Evolutionary conservation across 1,284 basidiomycete species (phyloP).

Genomic region (Sporisorium scitamineum): DNA sequence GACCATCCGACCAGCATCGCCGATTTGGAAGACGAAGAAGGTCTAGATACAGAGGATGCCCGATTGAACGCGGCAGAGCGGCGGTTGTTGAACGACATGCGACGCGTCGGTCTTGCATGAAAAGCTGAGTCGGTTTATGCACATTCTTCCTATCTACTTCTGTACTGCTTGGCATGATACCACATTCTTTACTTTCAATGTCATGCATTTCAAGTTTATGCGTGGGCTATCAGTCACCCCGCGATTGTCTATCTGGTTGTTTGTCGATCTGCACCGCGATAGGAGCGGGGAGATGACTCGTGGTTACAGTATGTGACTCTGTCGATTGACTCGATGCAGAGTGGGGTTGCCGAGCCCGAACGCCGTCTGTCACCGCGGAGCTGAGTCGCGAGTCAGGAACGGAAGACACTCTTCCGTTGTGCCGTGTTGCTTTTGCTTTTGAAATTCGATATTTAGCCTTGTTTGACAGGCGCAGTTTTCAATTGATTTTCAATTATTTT

Average conservation of each 20-base stretch:
- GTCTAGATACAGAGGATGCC: conserved; percentile 36
- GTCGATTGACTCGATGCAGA: conserved; percentile 3
- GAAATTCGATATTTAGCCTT: too few relatives aligned
- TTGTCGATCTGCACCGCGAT: background rate
- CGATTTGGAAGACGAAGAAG: conserved; percentile 47
- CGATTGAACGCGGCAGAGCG: conserved; percentile 43
- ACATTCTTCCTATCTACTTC: background rate
- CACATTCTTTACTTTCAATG: background rate
- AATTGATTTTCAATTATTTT: too few relatives aligned
- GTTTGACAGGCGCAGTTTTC: background rate
- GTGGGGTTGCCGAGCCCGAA: background rate
- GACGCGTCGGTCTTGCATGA: conserved; percentile 40
- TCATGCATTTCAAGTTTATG: background rate
- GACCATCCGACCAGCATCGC: conserved; percentile 44
- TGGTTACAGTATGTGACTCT: background rate
- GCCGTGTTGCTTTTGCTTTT: background rate
- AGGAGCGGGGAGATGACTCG: conserved; percentile 13
- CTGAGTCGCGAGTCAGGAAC: conserved; percentile 21
- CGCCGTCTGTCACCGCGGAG: conserved; percentile 13
- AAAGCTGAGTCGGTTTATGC: too few relatives aligned
- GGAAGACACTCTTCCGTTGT: conserved; percentile 18
- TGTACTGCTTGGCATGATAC: conserved; percentile 3
- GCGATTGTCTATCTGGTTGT: background rate
- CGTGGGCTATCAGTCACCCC: background rate
- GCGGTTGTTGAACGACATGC: conserved; percentile 48